phyloP scores from a whole-genome alignment of 257 asterid species.

The Prunella vulgaris region DNA sequence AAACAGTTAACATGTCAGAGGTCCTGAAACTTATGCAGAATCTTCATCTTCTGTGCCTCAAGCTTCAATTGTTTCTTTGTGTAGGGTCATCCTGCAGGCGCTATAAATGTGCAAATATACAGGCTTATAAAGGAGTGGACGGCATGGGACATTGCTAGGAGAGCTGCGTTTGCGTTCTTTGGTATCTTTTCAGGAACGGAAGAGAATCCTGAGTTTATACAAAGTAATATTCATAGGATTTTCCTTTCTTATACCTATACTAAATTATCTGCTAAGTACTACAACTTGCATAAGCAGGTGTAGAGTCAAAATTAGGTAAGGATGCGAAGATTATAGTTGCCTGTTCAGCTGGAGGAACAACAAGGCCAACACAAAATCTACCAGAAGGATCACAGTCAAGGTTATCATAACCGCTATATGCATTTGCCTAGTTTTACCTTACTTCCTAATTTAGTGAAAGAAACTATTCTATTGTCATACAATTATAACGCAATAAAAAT shows the following conservation, averaged over 20 bases:
- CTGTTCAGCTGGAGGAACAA: conserved; percentile 87
- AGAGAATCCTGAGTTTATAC: conserved; percentile 86
- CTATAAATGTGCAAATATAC: conserved; percentile 86
- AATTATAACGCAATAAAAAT: too few species aligned
- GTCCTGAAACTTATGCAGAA: neutral
- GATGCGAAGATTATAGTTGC: conserved; percentile 83
- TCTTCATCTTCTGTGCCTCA: neutral
- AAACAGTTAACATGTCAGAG: neutral
- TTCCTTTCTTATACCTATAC: neutral
- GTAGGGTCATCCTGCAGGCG: conserved; percentile 90
- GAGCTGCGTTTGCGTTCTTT: conserved; percentile 92
- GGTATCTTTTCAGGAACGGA: conserved; percentile 93
- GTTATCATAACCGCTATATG: conserved; percentile 25
- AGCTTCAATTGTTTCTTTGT: conserved; percentile 14
- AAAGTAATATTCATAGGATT: conserved; percentile 34
- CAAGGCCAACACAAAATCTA: conserved; percentile 73
- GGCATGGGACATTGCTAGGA: conserved; percentile 95
- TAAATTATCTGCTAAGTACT: conserved; percentile 7
- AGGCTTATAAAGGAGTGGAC: conserved; percentile 99
- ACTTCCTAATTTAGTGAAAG: neutral
- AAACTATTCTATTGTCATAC: too few species aligned
- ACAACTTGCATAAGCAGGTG: conserved; percentile 45
- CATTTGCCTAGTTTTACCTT: neutral
- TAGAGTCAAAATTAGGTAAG: conserved; percentile 68
- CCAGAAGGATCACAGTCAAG: conserved; percentile 94